Evolutionary conservation across 75 land plant species (phyloP).

Genomic region (Picea sitchensis): DNA sequence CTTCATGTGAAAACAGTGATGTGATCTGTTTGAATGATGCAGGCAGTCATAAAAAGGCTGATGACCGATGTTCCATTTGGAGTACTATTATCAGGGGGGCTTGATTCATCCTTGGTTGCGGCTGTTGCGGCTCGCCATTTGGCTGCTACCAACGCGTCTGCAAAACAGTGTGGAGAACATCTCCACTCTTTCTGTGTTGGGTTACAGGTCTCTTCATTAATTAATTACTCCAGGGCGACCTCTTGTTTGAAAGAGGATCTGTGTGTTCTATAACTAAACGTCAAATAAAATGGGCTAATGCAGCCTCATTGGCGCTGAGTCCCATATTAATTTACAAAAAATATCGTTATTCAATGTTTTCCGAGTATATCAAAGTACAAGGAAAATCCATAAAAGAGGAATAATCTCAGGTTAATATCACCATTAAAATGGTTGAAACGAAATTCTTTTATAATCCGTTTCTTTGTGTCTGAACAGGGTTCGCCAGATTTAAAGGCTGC

Average conservation of each 20-base stretch:
- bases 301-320: too few species aligned
- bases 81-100: slow-evolving; percentile 91
- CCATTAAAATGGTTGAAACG: too few species aligned
- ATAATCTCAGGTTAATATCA: too few species aligned
- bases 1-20: not conserved
- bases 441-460: too few species aligned
- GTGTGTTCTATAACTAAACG: too few species aligned
- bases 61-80: slow-evolving; percentile 99
- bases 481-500: slow-evolving; percentile 98
- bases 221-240: not conserved
- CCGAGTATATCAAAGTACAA: too few species aligned
- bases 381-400: too few species aligned
- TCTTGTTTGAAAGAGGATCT: too few species aligned
- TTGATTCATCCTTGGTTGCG: slow-evolving; percentile 73
- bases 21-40: slow-evolving; percentile 6
- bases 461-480: slow-evolving; percentile 42
- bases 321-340: too few species aligned
- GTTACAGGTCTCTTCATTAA: slow-evolving; percentile 52
- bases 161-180: slow-evolving; percentile 77
- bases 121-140: slow-evolving; percentile 42
- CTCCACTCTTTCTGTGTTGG: slow-evolving; percentile 97
- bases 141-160: slow-evolving; percentile 52
- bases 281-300: too few species aligned
- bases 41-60: slow-evolving; percentile 88
- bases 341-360: too few species aligned